phyloP scores from a whole-genome alignment of 306 rosid genomes.

The Malus sieversii region DNA sequence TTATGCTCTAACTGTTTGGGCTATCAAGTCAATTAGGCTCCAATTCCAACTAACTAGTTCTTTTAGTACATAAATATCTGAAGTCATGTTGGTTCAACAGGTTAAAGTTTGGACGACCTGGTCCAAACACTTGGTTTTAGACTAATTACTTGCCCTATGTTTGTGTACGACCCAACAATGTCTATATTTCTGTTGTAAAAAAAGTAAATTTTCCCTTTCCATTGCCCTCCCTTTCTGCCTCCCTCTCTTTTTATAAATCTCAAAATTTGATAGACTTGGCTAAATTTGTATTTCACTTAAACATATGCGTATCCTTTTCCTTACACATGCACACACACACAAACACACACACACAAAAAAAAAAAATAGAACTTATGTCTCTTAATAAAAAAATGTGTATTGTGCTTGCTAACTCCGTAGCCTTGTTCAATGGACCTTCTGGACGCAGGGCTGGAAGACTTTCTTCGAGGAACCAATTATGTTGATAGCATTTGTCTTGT shows the following conservation, averaged over 20 bases:
- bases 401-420: background rate
- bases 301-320: background rate
- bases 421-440: slow-evolving; percentile 15
- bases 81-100: background rate
- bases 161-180: background rate
- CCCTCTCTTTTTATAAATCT: background rate
- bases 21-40: background rate
- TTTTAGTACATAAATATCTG: background rate
- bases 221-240: background rate
- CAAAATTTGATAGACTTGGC: background rate
- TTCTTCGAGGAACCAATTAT: slow-evolving; percentile 98
- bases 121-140: background rate
- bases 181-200: background rate
- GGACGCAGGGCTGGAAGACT: slow-evolving; percentile 91
- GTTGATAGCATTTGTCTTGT: slow-evolving; percentile 92
- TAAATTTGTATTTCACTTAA: background rate
- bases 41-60: background rate
- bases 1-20: background rate
- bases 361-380: no score
- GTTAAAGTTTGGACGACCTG: background rate
- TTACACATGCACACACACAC: no score
- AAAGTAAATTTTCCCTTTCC: background rate
- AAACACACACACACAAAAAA: no score
- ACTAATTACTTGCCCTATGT: background rate
- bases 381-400: no score